phyloP scores from a whole-genome alignment of 2,329 filamentous ascomycete species.

The Sporothrix sp. region DNA sequence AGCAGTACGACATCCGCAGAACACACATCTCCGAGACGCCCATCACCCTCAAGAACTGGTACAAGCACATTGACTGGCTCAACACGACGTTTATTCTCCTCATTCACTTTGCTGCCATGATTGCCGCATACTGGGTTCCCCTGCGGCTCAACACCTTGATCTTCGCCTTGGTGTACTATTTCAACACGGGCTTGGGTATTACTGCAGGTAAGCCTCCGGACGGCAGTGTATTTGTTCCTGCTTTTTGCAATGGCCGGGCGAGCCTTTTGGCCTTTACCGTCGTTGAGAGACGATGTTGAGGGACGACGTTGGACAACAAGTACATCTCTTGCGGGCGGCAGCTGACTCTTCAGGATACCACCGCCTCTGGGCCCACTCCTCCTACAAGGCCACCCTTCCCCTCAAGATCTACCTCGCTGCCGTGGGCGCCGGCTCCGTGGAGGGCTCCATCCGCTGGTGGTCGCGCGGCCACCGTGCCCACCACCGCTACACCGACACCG shows the following conservation, averaged over 20 bases:
- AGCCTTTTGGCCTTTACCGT: no score
- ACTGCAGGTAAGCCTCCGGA: constrained; percentile 53
- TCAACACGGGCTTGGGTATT: constrained; percentile 72
- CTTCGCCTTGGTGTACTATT: constrained; percentile 71
- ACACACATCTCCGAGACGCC: constrained; percentile 76
- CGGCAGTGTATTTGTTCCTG: no score
- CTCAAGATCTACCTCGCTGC: constrained; percentile 75
- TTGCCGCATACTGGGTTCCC: constrained; percentile 71
- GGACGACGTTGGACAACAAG: no score
- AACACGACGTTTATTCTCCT: constrained; percentile 74
- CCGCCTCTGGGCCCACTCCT: constrained; percentile 77
- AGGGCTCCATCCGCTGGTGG: constrained; percentile 87
- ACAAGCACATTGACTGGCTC: constrained; percentile 90
- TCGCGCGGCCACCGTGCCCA: constrained; percentile 77
- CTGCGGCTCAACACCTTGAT: constrained; percentile 60
- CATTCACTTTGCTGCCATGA: constrained; percentile 62
- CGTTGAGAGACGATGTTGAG: no score
- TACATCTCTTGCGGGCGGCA: not conserved
- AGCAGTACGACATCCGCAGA: constrained; percentile 52
- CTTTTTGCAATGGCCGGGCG: no score
- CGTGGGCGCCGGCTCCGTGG: constrained; percentile 71
- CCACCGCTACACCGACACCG: constrained; percentile 85
- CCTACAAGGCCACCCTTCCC: constrained; percentile 66
- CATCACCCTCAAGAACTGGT: constrained; percentile 75
- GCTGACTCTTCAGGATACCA: constrained; percentile 49